phyloP scores from a whole-genome alignment of 2,329 filamentous ascomycete genomes.

The Trichoderma harzianum region DNA sequence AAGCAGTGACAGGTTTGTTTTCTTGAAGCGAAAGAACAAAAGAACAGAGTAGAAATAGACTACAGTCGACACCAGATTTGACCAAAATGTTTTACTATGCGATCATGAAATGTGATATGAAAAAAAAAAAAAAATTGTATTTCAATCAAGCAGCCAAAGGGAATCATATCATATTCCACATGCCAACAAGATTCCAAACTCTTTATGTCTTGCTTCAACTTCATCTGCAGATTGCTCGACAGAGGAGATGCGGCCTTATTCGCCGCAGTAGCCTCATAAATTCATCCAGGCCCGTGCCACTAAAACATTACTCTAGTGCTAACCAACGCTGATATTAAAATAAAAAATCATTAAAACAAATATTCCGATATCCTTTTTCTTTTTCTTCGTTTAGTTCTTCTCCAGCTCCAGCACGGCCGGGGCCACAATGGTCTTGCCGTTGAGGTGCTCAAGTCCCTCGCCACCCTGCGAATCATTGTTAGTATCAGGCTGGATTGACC shows the following conservation, averaged over 20 bases:
- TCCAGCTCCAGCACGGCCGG: constrained; percentile 51
- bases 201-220: background rate
- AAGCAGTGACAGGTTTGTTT: background rate
- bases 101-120: background rate
- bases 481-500: background rate
- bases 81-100: background rate
- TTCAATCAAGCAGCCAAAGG: background rate
- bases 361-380: background rate
- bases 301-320: constrained; percentile 10
- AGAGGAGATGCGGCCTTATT: background rate
- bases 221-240: constrained; percentile 5
- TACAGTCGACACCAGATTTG: background rate
- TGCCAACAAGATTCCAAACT: background rate
- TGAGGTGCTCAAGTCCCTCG: constrained; percentile 58
- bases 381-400: constrained; percentile 21
- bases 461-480: constrained; percentile 45
- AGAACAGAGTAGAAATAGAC: background rate
- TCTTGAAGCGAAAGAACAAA: background rate
- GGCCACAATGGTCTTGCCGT: constrained; percentile 50
- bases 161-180: background rate
- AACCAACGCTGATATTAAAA: constrained; percentile 15
- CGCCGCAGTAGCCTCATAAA: background rate
- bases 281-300: background rate
- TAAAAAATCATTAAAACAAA: background rate
- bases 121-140: no score